These are phyloP conservation scores for Suillus variegatus DNA, from an alignment of 768 basidiomycete genomes.

Conservation along the genomic window DNA sequence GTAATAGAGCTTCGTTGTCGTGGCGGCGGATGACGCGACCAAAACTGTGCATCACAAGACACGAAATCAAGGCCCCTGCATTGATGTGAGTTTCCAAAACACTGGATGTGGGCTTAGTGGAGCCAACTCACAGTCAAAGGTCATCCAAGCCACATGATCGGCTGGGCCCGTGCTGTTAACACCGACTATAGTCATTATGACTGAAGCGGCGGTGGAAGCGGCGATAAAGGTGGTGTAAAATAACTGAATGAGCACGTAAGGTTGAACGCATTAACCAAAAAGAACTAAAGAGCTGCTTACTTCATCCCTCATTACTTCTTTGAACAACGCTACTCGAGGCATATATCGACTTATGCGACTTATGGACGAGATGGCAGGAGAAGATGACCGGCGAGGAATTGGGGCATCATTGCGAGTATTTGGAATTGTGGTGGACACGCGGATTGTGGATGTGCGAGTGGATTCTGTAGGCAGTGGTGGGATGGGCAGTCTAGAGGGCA, in stretches of 20 bases:
- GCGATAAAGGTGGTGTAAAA: constrained; percentile 58
- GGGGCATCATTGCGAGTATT: constrained; percentile 14
- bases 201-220: constrained; percentile 47
- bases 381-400: constrained; percentile 16
- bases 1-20: constrained; percentile 56
- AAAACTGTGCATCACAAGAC: constrained; percentile 60
- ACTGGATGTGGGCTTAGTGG: background rate
- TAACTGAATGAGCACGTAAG: constrained; percentile 35
- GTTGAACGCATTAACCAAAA: background rate
- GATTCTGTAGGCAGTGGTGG: constrained; percentile 12
- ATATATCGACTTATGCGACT: constrained; percentile 51
- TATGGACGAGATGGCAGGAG: constrained; percentile 33
- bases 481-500: constrained; percentile 7
- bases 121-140: constrained; percentile 49
- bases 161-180: constrained; percentile 47
- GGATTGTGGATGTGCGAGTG: constrained; percentile 17
- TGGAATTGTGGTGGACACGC: constrained; percentile 19
- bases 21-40: constrained; percentile 60
- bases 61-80: constrained; percentile 56
- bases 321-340: constrained; percentile 55
- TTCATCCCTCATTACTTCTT: constrained; percentile 62
- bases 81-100: constrained; percentile 12
- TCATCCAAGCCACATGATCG: constrained; percentile 52
- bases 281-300: constrained; percentile 37
- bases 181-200: constrained; percentile 51